These are phyloP conservation scores for Coemansia sp. DNA, from an alignment of 192 early-diverging fungal genomes.

Conservation along the genomic window DNA sequence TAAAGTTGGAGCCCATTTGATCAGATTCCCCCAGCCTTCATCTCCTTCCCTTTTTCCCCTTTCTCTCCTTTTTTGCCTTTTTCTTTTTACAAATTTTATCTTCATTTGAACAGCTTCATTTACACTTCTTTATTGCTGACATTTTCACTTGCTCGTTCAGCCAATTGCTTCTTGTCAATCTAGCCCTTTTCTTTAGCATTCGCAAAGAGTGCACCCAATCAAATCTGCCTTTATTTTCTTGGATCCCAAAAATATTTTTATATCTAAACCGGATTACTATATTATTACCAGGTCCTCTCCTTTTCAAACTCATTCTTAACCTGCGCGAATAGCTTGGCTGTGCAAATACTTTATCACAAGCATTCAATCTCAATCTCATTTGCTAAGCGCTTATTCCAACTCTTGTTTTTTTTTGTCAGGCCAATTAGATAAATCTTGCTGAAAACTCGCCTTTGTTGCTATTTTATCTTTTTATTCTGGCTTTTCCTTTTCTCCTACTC, in stretches of 20 bases:
- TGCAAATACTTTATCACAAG: background rate
- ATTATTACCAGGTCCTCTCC: background rate
- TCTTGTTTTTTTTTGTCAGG: background rate
- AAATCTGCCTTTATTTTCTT: conserved; percentile 6
- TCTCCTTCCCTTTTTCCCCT: conserved; percentile 1
- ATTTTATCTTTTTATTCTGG: background rate
- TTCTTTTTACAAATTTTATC: background rate
- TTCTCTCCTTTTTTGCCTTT: conserved; percentile 5
- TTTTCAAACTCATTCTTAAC: background rate
- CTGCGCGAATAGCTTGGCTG: background rate
- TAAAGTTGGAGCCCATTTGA: too few relatives aligned
- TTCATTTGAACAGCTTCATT: background rate
- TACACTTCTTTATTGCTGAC: background rate
- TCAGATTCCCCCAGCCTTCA: too few relatives aligned
- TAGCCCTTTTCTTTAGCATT: background rate
- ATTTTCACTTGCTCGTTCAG: background rate
- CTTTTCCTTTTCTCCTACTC: background rate
- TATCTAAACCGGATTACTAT: background rate
- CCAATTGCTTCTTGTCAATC: background rate
- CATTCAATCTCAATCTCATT: background rate
- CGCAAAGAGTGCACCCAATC: background rate
- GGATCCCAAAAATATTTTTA: background rate
- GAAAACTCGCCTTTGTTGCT: background rate
- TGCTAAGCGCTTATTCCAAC: background rate
- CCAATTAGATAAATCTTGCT: background rate